Conservation (phyloP, 441 rosid genomes). For the California macrophylla region DNA sequence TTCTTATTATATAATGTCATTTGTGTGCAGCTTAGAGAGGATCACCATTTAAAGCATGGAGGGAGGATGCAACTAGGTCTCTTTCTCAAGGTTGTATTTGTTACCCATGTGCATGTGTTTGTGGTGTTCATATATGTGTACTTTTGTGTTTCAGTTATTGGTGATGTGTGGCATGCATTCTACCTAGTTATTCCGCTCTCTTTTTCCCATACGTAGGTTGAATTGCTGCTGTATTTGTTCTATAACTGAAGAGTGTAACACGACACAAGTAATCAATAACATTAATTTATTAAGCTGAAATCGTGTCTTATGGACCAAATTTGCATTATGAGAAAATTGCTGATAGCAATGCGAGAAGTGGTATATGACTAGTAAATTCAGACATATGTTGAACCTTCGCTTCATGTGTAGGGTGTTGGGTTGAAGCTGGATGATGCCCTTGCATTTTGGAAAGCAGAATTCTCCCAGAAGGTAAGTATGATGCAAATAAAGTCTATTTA, state of each 20-base stretch:
- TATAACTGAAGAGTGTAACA: background rate
- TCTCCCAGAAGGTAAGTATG: conserved; percentile 58
- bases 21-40: conserved; percentile 59
- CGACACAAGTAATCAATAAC: background rate
- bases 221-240: background rate
- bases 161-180: background rate
- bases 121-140: background rate
- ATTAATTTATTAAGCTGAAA: background rate
- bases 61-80: conserved; percentile 42
- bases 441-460: conserved; percentile 81
- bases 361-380: background rate
- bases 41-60: conserved; percentile 79
- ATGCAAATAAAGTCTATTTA: background rate
- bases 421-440: conserved; percentile 48
- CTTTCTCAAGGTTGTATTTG: conserved; percentile 58
- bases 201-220: background rate
- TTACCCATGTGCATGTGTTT: background rate
- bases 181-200: background rate
- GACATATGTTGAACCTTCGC: background rate
- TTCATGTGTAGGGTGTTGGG: conserved; percentile 64
- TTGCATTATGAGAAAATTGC: background rate
- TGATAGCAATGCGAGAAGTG: background rate
- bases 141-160: background rate
- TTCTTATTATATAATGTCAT: background rate
- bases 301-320: background rate